These are phyloP conservation scores for Litsea cubeba DNA, from an alignment of 164 flowering plant genomes.

Conservation along the genomic window DNA sequence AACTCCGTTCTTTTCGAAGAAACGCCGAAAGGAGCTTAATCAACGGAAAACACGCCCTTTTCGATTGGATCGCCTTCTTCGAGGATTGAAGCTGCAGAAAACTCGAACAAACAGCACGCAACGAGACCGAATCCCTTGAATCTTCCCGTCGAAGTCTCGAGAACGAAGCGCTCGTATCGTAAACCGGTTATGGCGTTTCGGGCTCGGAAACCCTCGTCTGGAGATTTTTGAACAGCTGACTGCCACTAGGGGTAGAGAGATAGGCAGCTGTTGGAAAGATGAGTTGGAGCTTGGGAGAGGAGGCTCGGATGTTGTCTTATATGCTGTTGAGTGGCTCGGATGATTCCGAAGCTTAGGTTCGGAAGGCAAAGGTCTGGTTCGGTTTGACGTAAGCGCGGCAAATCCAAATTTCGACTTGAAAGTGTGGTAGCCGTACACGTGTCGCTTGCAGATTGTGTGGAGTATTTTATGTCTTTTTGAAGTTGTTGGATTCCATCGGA, in stretches of 20 bases:
- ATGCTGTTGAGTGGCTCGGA: slow-evolving; percentile 5
- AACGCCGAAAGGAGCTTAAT: background rate
- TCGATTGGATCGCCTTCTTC: slow-evolving; percentile 1
- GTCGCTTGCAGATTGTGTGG: background rate
- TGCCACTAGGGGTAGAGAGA: background rate
- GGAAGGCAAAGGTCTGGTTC: background rate
- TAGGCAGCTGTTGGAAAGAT: background rate
- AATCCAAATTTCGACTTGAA: slow-evolving; percentile 23
- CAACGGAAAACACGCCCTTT: background rate
- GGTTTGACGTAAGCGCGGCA: slow-evolving; percentile 34
- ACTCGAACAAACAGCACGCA: background rate
- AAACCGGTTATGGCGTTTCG: background rate
- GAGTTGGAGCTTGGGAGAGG: background rate
- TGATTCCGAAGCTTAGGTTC: slow-evolving; percentile 25
- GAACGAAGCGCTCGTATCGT: background rate
- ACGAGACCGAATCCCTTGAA: background rate
- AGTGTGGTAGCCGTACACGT: slow-evolving; percentile 7
- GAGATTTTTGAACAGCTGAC: no score
- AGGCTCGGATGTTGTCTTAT: slow-evolving; percentile 8
- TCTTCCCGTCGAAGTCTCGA: background rate
- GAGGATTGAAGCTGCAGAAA: background rate
- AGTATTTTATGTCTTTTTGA: background rate
- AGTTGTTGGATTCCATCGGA: background rate
- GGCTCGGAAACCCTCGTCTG: background rate
- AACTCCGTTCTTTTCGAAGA: background rate